These are phyloP conservation scores for Asterophora parasitica DNA, from an alignment of 768 basidiomycete genomes.

Conservation along the genomic window DNA sequence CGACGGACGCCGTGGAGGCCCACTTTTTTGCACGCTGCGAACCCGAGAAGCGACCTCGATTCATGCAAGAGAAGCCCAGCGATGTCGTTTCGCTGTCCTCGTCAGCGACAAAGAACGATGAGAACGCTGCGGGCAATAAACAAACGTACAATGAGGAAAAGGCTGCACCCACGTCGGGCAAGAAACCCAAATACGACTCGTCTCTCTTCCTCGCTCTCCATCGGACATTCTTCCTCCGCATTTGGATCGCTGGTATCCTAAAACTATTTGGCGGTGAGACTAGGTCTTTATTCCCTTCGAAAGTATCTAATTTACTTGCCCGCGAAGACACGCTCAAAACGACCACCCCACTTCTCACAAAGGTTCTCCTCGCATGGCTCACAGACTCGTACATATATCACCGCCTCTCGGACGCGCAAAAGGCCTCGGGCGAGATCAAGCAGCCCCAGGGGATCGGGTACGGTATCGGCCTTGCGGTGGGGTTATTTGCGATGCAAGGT, in stretches of 20 bases:
- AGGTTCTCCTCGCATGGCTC: slow-evolving; percentile 45
- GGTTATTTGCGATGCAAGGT: slow-evolving; percentile 51
- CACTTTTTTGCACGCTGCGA: slow-evolving; percentile 49
- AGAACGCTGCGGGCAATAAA: too few species aligned
- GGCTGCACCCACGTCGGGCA: background rate
- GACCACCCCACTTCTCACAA: slow-evolving; percentile 42
- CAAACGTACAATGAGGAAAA: too few species aligned
- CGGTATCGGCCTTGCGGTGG: slow-evolving; percentile 49
- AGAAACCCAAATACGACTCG: slow-evolving; percentile 24
- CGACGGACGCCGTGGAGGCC: slow-evolving; percentile 39
- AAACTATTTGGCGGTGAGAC: slow-evolving; percentile 31
- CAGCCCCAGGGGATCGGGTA: slow-evolving; percentile 43
- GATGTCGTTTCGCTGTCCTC: background rate
- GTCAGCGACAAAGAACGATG: slow-evolving; percentile 13
- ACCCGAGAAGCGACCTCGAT: slow-evolving; percentile 39
- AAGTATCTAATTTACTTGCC: background rate
- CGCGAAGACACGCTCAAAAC: slow-evolving; percentile 40
- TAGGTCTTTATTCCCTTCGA: background rate
- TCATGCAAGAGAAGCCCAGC: slow-evolving; percentile 22
- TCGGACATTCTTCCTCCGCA: slow-evolving; percentile 30
- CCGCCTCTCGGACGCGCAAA: slow-evolving; percentile 27
- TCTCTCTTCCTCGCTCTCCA: slow-evolving; percentile 32
- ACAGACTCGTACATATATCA: slow-evolving; percentile 34
- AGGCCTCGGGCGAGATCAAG: slow-evolving; percentile 20
- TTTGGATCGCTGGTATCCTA: slow-evolving; percentile 32